Evolutionary conservation across 768 basidiomycete genomes (phyloP), one percentile per base, ranked within the genome.

Genomic region (Lactifluus subvellereus): DNA sequence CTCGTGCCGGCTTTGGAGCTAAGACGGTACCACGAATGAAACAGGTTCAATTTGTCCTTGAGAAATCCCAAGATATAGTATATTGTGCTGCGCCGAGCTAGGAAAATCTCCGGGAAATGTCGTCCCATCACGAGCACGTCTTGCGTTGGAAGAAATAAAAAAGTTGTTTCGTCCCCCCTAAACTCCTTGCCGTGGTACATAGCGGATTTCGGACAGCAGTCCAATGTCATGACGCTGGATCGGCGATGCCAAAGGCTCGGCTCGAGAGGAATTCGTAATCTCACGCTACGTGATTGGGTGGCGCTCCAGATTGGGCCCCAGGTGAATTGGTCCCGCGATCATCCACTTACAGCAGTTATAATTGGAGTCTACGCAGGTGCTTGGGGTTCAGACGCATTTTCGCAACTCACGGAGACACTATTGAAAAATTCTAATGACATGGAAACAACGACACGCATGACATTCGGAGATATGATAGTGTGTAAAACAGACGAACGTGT

Each of bases 401-500:
- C 30, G 32, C 27, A 43, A 3, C 22, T 27, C 43, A 33, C n/a
- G 13, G 54, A 58, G 50, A 47, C 16, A 47, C 47, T 16, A 35
- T 48, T 16, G 8, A 40, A 35, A 45, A 9, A 48, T 49, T 48
- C 52, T 59, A 58, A 49, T 59, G 27, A 45, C 37, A 40, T 43
- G 32, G 14, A 33, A 43, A 60, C 11, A 49, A 37, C 18, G 14
- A 54, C 42, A 55, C 27, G 40, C 20, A 30, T 60, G 58, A 35
- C 47, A 64, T 45, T 50, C 42, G 7, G n/a, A 45, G 40, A 35
- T 42, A 22, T 38, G 30, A 60, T 59, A 30, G 35, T n/a, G 45
- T 51, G 27, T 38, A 50, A 22, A 55, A 51, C 49, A 45, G 50
- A 13, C 37, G 48, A 51, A 51, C 53, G 32, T 48, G 59, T 67